Evolutionary conservation across 768 basidiomycete genomes (phyloP).

Genomic region (Rossbeevera mucosa): DNA sequence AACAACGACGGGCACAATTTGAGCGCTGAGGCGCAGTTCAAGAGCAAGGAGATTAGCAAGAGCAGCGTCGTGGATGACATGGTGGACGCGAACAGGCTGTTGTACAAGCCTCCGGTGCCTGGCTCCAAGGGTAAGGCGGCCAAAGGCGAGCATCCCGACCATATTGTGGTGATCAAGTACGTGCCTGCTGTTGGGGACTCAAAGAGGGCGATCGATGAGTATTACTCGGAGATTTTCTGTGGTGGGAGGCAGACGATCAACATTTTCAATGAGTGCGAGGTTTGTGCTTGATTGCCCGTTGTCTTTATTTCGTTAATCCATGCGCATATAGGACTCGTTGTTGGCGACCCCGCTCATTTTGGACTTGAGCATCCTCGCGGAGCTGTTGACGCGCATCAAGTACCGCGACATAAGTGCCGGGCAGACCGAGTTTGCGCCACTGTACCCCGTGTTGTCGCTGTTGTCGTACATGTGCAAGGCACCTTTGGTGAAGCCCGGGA

Average conservation of each 20-base stretch:
- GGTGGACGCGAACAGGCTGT: slow-evolving; percentile 84
- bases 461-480: slow-evolving; percentile 98
- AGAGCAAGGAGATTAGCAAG: slow-evolving; percentile 98
- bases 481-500: slow-evolving; percentile 91
- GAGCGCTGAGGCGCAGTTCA: slow-evolving; percentile 88
- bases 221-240: slow-evolving; percentile 97
- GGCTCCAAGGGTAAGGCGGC: slow-evolving; percentile 50
- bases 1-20: slow-evolving; percentile 97
- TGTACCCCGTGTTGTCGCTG: slow-evolving; percentile 90
- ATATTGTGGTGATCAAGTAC: slow-evolving; percentile 96
- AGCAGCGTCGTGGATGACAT: slow-evolving; percentile 97
- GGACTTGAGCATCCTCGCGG: slow-evolving; percentile 88
- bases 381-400: slow-evolving; percentile 88
- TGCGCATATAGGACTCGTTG: slow-evolving; percentile 68
- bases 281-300: slow-evolving; percentile 17
- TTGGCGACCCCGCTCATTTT: slow-evolving; percentile 95
- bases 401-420: slow-evolving; percentile 59
- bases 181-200: slow-evolving; percentile 95
- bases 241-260: slow-evolving; percentile 92
- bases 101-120: slow-evolving; percentile 78
- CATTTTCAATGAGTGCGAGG: slow-evolving; percentile 98
- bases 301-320: neutral
- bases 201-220: slow-evolving; percentile 99
- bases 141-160: slow-evolving; percentile 97
- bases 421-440: slow-evolving; percentile 65